Base-by-base conservation (phyloP, 2,329 filamentous ascomycete species). In the Trichoderma sp. region DNA sequence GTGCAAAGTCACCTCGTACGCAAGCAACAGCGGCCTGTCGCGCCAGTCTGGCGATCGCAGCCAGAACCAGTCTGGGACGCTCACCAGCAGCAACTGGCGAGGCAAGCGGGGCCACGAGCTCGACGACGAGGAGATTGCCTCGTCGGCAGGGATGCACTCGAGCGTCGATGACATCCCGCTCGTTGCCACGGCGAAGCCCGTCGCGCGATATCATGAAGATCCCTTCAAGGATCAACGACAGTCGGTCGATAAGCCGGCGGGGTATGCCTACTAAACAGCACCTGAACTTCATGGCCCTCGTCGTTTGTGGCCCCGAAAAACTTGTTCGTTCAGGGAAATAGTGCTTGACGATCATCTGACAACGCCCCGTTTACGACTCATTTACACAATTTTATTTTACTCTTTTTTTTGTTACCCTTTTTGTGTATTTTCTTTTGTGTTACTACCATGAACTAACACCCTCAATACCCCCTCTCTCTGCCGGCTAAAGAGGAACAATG, bases 121-220 rank as follows among this genome's bases (percentile, higher is more conserved):
- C 21, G 78, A 77, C 11, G 80, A 80, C 56, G 62, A 68, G 14
- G 80, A 80, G 64, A 50, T 77, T 29, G 62, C 41, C 9, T 80
- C 77, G 16, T 78, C 72, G 12, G 75, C 73, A 14, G 73, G 75
- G 11, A 75, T 79, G 75, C 79, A 76, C 4, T 77, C 77, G 3
- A 80, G 79, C 29, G 77, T 80, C 12, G 80, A 81, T 68, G 79
- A 80, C 18, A 81, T 80, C 7, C 79, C 79, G 9, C 79, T 81
- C 7, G 78, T 81, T 11, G 73, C 76, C 7, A 74, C 72, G 35
- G 62, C 50, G 6, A 63, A 38, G 21, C 29, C 69, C 21, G 59
- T 65, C 29, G 14, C 60, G 60, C 31, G 69, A 53, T 56, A 53
- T 18, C 69, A 27, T 21, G 69, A 73, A 64, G 60, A 73, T 65